Conservation (phyloP, 768 basidiomycete species). For the Russula vinacea region DNA sequence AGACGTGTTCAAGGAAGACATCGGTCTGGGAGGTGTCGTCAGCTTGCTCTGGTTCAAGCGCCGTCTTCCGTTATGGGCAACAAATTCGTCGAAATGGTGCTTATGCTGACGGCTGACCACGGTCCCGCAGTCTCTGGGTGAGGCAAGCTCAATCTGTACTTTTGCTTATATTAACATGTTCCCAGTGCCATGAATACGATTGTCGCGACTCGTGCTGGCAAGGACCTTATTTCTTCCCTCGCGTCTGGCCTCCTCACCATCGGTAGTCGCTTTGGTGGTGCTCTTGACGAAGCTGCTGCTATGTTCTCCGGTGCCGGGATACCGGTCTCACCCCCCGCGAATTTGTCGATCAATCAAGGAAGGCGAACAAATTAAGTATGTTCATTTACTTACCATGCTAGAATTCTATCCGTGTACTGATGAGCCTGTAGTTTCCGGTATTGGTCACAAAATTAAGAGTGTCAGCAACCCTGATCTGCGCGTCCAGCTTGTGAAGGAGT, state of each 20-base stretch:
- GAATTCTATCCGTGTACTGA: constrained; percentile 11
- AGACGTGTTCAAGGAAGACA: constrained; percentile 96
- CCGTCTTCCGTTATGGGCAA: constrained; percentile 84
- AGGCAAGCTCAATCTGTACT: constrained; percentile 12
- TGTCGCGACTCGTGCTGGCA: constrained; percentile 98
- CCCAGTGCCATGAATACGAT: constrained; percentile 96
- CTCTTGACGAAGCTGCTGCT: constrained; percentile 91
- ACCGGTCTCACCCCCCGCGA: constrained; percentile 95
- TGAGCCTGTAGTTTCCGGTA: constrained; percentile 72
- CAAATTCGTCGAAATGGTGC: constrained; percentile 99
- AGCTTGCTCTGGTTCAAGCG: constrained; percentile 98
- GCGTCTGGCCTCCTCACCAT: constrained; percentile 96
- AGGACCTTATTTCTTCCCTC: constrained; percentile 95
- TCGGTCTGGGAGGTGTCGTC: constrained; percentile 96
- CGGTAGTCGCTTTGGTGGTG: constrained; percentile 97
- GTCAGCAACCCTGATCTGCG: constrained; percentile 94
- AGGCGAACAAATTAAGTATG: constrained; percentile 90
- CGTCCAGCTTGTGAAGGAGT: constrained; percentile 94
- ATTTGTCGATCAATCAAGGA: constrained; percentile 91
- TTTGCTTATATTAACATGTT: constrained; percentile 10
- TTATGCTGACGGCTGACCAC: constrained; percentile 99
- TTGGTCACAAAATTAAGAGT: constrained; percentile 99
- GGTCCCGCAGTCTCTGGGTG: constrained; percentile 91
- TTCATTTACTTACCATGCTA: constrained; percentile 27
- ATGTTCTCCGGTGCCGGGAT: constrained; percentile 95